Evolutionary conservation across 306 rosid species (phyloP).

Genomic region (Spatholobus suberectus): DNA sequence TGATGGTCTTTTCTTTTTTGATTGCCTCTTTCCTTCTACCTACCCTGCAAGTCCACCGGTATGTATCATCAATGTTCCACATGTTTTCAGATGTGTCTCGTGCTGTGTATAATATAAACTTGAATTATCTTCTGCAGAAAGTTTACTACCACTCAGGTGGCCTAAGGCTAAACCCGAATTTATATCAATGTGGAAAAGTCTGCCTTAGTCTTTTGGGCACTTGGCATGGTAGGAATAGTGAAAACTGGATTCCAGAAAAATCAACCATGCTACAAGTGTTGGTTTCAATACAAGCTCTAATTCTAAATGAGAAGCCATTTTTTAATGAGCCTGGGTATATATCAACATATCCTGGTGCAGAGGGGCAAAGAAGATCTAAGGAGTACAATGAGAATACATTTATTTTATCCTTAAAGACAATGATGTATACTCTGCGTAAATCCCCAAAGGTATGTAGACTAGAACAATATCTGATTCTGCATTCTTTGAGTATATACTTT

Average conservation of each 20-base stretch:
- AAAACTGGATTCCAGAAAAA: slow-evolving; percentile 73
- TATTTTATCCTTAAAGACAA: slow-evolving; percentile 71
- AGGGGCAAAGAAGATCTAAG: slow-evolving; percentile 64
- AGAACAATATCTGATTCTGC: slow-evolving; percentile 12
- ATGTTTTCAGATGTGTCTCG: slow-evolving; percentile 23
- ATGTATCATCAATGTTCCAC: slow-evolving; percentile 43
- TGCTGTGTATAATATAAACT: slow-evolving; percentile 29
- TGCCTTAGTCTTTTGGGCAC: slow-evolving; percentile 91
- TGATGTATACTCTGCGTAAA: slow-evolving; percentile 71
- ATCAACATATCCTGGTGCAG: slow-evolving; percentile 36
- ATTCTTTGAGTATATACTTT: not conserved
- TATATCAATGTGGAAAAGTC: slow-evolving; percentile 77
- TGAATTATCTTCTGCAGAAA: slow-evolving; percentile 55
- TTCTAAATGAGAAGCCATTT: slow-evolving; percentile 76
- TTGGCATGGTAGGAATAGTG: slow-evolving; percentile 66
- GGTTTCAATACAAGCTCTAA: slow-evolving; percentile 85
- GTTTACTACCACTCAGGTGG: slow-evolving; percentile 88
- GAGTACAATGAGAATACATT: slow-evolving; percentile 69
- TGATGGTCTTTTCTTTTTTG: slow-evolving; percentile 86
- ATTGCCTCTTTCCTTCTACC: slow-evolving; percentile 65
- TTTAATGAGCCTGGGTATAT: slow-evolving; percentile 78
- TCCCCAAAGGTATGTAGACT: slow-evolving; percentile 68
- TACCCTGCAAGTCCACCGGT: slow-evolving; percentile 81
- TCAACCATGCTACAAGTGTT: slow-evolving; percentile 92
- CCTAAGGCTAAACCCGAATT: slow-evolving; percentile 81